Percentiles rank a stretch among this genome's conserved stretches.
These are phyloP conservation scores for Aspergillus wentii DNA, from an alignment of 495 filamentous ascomycete genomes.

Conservation along the genomic window DNA sequence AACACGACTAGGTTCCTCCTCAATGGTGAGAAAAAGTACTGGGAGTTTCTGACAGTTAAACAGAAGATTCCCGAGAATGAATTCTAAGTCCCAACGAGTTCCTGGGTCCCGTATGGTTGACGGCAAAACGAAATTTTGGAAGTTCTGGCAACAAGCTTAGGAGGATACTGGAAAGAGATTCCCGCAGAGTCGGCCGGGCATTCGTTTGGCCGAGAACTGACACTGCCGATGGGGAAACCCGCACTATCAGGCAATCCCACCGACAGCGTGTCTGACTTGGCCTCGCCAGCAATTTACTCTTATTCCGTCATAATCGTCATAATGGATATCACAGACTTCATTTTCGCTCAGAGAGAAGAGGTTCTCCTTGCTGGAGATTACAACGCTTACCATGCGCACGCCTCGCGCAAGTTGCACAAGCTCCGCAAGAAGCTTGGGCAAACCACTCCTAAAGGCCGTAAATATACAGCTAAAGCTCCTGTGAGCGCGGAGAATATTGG, in stretches of 20 bases:
- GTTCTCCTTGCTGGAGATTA: slow-evolving; percentile 86
- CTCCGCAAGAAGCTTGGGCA: slow-evolving; percentile 79
- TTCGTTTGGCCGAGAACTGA: slow-evolving; percentile 37
- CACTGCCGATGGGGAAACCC: slow-evolving; percentile 21
- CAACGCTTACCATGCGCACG: slow-evolving; percentile 73
- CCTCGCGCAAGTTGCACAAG: slow-evolving; percentile 76
- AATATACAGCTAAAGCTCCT: slow-evolving; percentile 67
- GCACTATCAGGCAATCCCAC: slow-evolving; percentile 15
- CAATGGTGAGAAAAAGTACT: neutral
- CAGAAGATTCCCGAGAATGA: no score
- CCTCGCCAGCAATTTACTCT: neutral
- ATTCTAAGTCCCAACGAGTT: no score
- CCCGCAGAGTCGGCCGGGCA: slow-evolving; percentile 25
- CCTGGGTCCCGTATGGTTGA: no score
- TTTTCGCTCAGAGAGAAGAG: slow-evolving; percentile 71
- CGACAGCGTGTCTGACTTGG: no score
- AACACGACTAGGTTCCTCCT: neutral
- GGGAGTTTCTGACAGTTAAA: neutral
- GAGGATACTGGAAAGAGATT: slow-evolving; percentile 19
- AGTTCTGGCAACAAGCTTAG: slow-evolving; percentile 7
- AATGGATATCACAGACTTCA: slow-evolving; percentile 90
- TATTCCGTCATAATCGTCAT: slow-evolving; percentile 2
- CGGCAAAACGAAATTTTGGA: slow-evolving; percentile 13
- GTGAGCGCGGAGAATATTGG: slow-evolving; percentile 75
- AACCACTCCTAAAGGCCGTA: slow-evolving; percentile 75